Conservation (phyloP, 2,329 filamentous ascomycete genomes). For the Catunica adiposa region DNA sequence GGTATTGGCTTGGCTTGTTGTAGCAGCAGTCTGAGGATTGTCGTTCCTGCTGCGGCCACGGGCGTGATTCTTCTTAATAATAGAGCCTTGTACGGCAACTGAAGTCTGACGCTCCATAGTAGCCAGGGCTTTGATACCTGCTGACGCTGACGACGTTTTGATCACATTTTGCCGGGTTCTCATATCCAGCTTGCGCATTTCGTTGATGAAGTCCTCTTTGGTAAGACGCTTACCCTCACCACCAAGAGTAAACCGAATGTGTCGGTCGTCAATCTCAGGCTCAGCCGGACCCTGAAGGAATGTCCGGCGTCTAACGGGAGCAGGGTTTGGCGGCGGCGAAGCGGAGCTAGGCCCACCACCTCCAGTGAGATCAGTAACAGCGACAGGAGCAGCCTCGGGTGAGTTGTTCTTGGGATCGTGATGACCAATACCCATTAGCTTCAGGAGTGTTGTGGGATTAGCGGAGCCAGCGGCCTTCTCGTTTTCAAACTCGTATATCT, state of each 20-base stretch:
- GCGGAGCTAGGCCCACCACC: slow-evolving; percentile 19
- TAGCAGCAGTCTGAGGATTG: neutral
- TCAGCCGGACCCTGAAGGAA: slow-evolving; percentile 21
- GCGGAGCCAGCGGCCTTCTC: slow-evolving; percentile 23
- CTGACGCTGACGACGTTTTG: slow-evolving; percentile 32
- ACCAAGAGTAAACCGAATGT: slow-evolving; percentile 61
- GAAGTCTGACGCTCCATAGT: slow-evolving; percentile 22
- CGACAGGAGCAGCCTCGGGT: slow-evolving; percentile 7
- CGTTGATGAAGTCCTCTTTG: slow-evolving; percentile 62
- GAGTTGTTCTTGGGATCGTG: slow-evolving; percentile 6
- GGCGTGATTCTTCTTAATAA: slow-evolving; percentile 2
- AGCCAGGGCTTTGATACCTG: slow-evolving; percentile 27
- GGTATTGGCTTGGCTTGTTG: neutral
- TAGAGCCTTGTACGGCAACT: neutral
- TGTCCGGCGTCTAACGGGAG: slow-evolving; percentile 23
- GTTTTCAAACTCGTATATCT: slow-evolving; percentile 59
- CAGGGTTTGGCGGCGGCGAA: slow-evolving; percentile 10
- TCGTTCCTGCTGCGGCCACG: neutral
- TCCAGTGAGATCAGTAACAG: slow-evolving; percentile 12
- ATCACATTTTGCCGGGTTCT: slow-evolving; percentile 41
- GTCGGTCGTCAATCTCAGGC: slow-evolving; percentile 48
- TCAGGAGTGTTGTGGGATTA: slow-evolving; percentile 27
- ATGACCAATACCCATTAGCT: slow-evolving; percentile 36
- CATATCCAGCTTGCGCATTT: slow-evolving; percentile 56
- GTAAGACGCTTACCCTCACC: slow-evolving; percentile 59